Conservation (phyloP, 768 basidiomycete genomes). For the Tulasnella calospora region DNA sequence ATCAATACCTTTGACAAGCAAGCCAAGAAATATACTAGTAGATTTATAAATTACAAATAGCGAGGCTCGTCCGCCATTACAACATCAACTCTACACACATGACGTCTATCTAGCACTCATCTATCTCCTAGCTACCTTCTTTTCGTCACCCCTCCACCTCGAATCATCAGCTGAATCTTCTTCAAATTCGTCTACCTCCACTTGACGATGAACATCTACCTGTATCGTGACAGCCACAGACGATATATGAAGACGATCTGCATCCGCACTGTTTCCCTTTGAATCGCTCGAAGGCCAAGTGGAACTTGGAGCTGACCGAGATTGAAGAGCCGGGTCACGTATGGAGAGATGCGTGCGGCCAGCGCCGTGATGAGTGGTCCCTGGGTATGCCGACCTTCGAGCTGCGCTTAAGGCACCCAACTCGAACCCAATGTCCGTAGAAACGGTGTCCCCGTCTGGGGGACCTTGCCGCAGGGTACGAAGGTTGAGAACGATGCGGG, state of each 20-base stretch:
- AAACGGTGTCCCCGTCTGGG: background rate
- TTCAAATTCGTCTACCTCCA: background rate
- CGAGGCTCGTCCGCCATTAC: background rate
- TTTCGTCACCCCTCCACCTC: background rate
- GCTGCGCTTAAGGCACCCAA: background rate
- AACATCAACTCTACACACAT: too few species aligned
- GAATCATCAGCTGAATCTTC: background rate
- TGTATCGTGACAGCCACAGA: background rate
- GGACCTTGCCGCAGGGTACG: background rate
- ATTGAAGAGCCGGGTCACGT: too few species aligned
- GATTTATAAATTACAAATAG: background rate
- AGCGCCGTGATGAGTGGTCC: background rate
- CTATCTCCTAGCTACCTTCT: background rate
- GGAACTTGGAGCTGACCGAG: background rate
- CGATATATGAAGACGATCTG: background rate
- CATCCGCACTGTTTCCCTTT: background rate
- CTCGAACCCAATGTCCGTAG: background rate
- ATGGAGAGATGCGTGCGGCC: background rate
- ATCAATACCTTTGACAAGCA: background rate
- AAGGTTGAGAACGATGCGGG: conserved; percentile 12
- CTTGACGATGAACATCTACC: background rate
- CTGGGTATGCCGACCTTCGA: background rate
- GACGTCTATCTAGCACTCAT: too few species aligned
- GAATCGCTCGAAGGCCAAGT: background rate
- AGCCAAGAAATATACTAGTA: background rate